Evolutionary conservation across 495 filamentous ascomycete species (phyloP), one percentile per base, ranked within the genome.

Genomic region (Penicillium paradoxum): DNA sequence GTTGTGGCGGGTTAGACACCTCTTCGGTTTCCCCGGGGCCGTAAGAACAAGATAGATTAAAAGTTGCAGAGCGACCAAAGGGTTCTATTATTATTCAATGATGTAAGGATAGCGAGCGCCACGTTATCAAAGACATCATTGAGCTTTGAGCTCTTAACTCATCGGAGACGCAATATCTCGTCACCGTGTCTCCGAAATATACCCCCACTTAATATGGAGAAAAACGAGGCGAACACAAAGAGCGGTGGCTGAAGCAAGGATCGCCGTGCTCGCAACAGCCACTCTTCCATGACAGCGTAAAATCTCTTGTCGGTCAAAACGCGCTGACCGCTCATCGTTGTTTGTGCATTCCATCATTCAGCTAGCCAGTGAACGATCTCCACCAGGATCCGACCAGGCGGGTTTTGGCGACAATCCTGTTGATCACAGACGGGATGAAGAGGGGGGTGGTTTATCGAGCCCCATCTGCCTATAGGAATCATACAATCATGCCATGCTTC

Each of bases 1-100:
- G 65, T 46, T 68, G 54, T 63, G 58, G 65, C 62, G 59, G 64
- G 48, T 59, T 33, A 42, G 32, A 46, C 19, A 36, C 21, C 22
- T 14, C 38, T 3, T 55, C 27, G 21, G 32, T 47, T 37, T 8
- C 14, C 19, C 13, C 15, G 13, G 14, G 21, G 43, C 18, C 17
- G 17, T 4, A 11, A 30, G 1, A 42, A 11, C 18, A 32, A 18
- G n/a, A 30, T 51, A 43, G 33, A 49, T 39, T 24, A 21, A 32
- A 37, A 21, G 14, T 29, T n/a, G 15, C 25, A 49, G 24, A 19
- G 13, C 10, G n/a, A 21, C 33, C 36, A 33, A 41, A 30, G 14
- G 13, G 9, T 7, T 49, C 34, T 49, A 7, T 6, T 11, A 48
- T 48, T 11, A 48, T 38, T 18, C n/a, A 13, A 39, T 19, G 22